Base-by-base conservation (phyloP, 306 rosid genomes). In the Fagus crenata region DNA sequence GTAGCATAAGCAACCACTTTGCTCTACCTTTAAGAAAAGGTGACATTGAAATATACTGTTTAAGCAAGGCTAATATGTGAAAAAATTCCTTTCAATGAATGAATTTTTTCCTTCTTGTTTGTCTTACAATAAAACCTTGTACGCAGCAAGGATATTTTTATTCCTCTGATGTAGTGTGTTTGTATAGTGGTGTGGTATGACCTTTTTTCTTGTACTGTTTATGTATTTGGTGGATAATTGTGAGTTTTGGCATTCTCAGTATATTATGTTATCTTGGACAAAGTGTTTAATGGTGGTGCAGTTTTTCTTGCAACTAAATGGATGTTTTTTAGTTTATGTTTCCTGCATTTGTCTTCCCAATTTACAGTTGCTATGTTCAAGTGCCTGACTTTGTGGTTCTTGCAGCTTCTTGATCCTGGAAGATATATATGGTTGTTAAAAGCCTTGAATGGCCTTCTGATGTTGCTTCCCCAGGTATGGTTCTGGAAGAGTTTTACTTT, bases 331-430 rank as follows among this genome's bases (percentile, higher is more conserved):
- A 46, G 51, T 9, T n/a, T 39, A 37, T 59, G 40, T 28, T 41
- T 33, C 13, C 72, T 71, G 53, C 28, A 9, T 53, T 53, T 41
- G 49, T 56, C 42, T 77, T 68, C 56, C 12, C 51, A 32, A 49
- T 15, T 37, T 35, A 18, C 22, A 17, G 15, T 67, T 17, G 58
- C 33, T 63, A 39, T 69, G 46, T 63, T 55, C 4, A 41, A 42
- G 35, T 49, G 60, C 28, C 79, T 79, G 77, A 87, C 72, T 76
- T 35, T 87, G 37, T 81, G 53, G 58, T 84, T 84, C 58, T 85
- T 87, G 86, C 94, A 96, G 99, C 99, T 96, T 89, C 93, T 96
- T 7, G 99, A 96, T 80, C 98, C 98, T 64, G 97, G 93, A 85
- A 91, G 89, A 85, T 85, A 92, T 81, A 79, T 83, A 31, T 96